These are phyloP conservation scores for Apophysomyces elegans DNA, from an alignment of 371 early-diverging fungal species.

Conservation along the genomic window DNA sequence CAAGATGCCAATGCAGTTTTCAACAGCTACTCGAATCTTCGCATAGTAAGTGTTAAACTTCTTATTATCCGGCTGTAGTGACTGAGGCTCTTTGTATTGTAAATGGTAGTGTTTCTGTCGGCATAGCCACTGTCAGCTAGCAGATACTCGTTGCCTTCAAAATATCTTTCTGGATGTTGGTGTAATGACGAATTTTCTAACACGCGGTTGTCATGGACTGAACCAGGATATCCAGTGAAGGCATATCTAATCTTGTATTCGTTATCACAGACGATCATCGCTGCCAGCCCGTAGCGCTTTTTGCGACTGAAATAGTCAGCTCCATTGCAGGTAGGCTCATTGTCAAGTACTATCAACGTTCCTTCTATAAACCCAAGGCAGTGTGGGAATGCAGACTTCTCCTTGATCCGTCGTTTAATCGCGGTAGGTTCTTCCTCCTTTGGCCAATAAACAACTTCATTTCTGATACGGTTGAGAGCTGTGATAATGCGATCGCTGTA, in stretches of 20 bases:
- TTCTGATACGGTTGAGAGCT: background rate
- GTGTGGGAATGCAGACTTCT: no score
- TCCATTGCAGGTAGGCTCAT: no score
- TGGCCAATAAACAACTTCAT: background rate
- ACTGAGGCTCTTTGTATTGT: background rate
- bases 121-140: slow-evolving; percentile 1
- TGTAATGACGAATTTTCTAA: background rate
- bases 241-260: background rate
- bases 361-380: no score
- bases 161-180: background rate
- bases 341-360: no score
- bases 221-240: background rate
- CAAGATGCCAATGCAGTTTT: no score
- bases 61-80: background rate
- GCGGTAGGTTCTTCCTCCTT: background rate
- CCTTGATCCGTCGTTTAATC: background rate
- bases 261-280: background rate
- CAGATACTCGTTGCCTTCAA: background rate
- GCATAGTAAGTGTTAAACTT: background rate
- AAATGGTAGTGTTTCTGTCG: background rate
- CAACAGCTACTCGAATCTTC: background rate
- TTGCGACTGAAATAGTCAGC: background rate
- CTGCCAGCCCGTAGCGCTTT: background rate
- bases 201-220: background rate
- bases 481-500: background rate